Conservation (phyloP, 164 flowering plant genomes). For the Macadamia tetraphylla region DNA sequence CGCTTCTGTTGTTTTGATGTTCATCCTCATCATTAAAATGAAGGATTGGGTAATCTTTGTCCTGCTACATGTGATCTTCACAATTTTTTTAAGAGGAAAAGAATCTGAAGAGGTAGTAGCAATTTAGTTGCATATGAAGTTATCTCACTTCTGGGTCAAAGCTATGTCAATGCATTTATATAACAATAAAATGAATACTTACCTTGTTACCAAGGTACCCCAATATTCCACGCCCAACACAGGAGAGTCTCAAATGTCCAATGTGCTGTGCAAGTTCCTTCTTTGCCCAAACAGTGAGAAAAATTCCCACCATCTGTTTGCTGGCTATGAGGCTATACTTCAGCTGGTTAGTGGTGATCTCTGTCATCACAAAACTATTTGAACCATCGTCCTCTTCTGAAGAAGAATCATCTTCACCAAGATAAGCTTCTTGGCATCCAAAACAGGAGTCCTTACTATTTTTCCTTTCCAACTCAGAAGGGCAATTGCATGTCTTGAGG, state of each 20-base stretch:
- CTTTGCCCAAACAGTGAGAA: constrained; percentile 61
- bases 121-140: not conserved
- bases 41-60: too few species aligned
- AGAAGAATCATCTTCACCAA: constrained; percentile 33
- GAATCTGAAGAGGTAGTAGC: too few species aligned
- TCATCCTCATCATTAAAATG: too few species aligned
- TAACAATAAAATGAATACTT: not conserved
- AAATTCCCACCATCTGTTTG: constrained; percentile 91
- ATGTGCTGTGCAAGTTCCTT: constrained; percentile 62
- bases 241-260: constrained; percentile 58
- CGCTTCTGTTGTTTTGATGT: too few species aligned
- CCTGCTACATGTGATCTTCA: too few species aligned
- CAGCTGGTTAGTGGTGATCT: constrained; percentile 19
- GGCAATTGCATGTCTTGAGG: constrained; percentile 68
- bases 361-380: constrained; percentile 13
- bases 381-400: constrained; percentile 58
- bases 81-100: too few species aligned
- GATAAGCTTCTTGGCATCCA: constrained; percentile 34
- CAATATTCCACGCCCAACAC: constrained; percentile 69
- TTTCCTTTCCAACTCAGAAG: constrained; percentile 39
- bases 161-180: not conserved
- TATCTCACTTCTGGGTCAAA: not conserved
- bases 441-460: constrained; percentile 51
- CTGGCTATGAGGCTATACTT: constrained; percentile 57
- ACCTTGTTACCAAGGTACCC: constrained; percentile 91